Base-by-base conservation (phyloP, 2,329 filamentous ascomycete species). In the Hypoxylon sp. region DNA sequence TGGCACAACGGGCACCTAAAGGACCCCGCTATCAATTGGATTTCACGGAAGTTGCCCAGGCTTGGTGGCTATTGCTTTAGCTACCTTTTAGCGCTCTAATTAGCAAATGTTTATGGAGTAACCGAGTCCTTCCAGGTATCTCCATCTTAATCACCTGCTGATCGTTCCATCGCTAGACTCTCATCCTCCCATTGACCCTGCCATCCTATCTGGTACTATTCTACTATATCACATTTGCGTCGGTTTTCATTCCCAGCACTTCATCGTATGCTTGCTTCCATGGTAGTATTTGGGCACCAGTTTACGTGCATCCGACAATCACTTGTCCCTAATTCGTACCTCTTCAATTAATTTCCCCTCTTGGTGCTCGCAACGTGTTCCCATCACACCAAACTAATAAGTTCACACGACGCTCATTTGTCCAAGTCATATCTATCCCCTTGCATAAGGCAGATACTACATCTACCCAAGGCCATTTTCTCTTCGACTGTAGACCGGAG, bases 271-370 rank as follows among this genome's bases (percentile, higher is more conserved):
- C 60, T 61, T 61, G 49, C 60, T 53, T 38, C 46, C 56, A 50
- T 58, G 41, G 30, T 55, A 38, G 19, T 28, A 32, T 49, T 68
- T 65, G 61, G 65, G 68, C 68, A 68, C 63, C 53, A 65, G 58
- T 63, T 59, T 30, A 30, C 28, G 28, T 59, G 38, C 55, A 49
- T 63, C 67, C 51, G 59, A 41, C 30, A 58, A 30, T 25, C 28
- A 41, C 51, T 63, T 36, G 17, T 19, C 17, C 36, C 60, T 61
- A 59, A 69, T 69, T 69, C 46, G 67, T 38, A 36, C 52, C 13
- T 6, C 52, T 23, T 52, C 41, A 14, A 55, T 55, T 55, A 61
- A 50, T 51, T 49, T 51, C 43, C 66, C 58, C 58, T 63, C 50
- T 45, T 36, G 2, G 17, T 25, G 32, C 32, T 34, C 45, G 17